phyloP scores from a whole-genome alignment of 2,329 filamentous ascomycete species.

The Ascochyta koolunga region DNA sequence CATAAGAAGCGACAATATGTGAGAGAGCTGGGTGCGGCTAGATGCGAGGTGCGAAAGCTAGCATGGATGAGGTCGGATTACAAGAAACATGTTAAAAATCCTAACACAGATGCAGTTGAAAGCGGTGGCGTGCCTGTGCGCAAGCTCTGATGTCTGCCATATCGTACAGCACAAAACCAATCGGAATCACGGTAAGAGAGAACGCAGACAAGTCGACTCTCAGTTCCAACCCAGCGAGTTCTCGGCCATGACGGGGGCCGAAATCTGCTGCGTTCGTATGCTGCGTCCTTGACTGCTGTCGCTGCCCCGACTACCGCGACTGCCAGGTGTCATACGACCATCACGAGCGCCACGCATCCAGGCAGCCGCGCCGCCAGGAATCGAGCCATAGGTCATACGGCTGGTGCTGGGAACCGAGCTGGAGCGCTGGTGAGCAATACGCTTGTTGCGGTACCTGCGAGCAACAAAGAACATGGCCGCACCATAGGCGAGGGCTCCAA shows the following conservation, averaged over 20 bases:
- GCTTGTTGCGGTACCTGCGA: conserved; percentile 86
- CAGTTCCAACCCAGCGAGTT: conserved; percentile 97
- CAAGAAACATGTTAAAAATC: conserved; percentile 14
- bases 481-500: conserved; percentile 84
- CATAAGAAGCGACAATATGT: conserved; percentile 22
- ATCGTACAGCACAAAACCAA: conserved; percentile 30
- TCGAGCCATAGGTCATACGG: conserved; percentile 50
- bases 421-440: conserved; percentile 74
- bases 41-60: conserved; percentile 23
- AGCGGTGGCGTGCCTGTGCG: neutral
- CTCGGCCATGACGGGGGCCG: conserved; percentile 87
- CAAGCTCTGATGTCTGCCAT: conserved; percentile 8
- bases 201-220: conserved; percentile 29
- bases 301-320: conserved; percentile 47
- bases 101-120: conserved; percentile 13
- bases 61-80: conserved; percentile 23
- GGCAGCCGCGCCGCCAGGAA: conserved; percentile 53
- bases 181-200: neutral
- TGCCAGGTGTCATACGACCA: conserved; percentile 49
- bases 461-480: conserved; percentile 94
- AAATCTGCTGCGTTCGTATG: conserved; percentile 75
- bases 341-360: conserved; percentile 55
- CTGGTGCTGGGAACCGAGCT: conserved; percentile 78
- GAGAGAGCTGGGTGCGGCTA: conserved; percentile 20
- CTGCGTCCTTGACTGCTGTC: conserved; percentile 69